Evolutionary conservation across 352 stramenopile species (phyloP).

Genomic region (Blastocystis sp.): DNA sequence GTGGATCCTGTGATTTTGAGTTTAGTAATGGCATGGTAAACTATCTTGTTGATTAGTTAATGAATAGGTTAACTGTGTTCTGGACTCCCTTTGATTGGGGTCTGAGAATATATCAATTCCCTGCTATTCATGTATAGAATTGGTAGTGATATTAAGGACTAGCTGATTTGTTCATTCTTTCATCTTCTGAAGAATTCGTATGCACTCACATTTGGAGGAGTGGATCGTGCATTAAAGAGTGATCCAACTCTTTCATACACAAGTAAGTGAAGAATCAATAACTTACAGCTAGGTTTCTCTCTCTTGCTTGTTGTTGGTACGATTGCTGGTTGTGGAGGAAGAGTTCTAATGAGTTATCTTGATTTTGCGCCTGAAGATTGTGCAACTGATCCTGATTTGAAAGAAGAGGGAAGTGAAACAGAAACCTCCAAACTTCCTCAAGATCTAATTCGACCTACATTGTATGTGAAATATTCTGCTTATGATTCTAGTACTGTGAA

Average conservation of each 20-base stretch:
- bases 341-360: neutral
- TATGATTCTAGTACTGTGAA: constrained; percentile 6
- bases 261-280: neutral
- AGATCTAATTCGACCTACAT: constrained; percentile 25
- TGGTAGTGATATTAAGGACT: neutral
- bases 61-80: neutral
- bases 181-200: neutral
- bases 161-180: neutral
- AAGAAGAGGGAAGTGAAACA: neutral
- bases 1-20: neutral
- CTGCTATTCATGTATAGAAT: neutral
- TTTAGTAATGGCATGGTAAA: constrained; percentile 3
- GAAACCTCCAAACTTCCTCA: neutral
- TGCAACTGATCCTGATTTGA: neutral
- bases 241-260: neutral
- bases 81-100: neutral
- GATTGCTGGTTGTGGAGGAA: neutral
- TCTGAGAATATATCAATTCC: neutral
- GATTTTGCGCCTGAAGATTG: neutral
- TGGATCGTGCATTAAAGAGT: neutral
- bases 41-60: neutral
- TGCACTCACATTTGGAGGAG: neutral
- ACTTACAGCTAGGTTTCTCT: neutral
- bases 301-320: neutral
- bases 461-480: neutral